Conservation (phyloP, 2,329 filamentous ascomycete genomes). For the Trichophyton benhamiae region DNA sequence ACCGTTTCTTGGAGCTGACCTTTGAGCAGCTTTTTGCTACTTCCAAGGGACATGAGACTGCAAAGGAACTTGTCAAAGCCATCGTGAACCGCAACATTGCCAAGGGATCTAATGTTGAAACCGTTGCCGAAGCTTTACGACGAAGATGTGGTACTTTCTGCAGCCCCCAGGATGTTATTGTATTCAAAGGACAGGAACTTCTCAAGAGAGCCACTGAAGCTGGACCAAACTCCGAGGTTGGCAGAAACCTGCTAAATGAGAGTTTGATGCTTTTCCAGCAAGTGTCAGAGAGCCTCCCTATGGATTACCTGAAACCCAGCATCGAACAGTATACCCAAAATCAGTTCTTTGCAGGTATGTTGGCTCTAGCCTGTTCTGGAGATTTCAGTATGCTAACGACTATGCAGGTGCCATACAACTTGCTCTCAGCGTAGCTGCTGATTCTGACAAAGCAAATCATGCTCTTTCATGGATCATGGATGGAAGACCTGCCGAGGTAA, state of each 20-base stretch:
- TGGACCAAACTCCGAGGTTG: slow-evolving; percentile 59
- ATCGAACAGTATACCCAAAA: slow-evolving; percentile 67
- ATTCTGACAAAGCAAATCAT: slow-evolving; percentile 75
- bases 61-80: slow-evolving; percentile 88
- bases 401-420: slow-evolving; percentile 63
- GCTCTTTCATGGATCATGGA: slow-evolving; percentile 82
- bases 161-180: slow-evolving; percentile 89
- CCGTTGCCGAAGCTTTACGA: slow-evolving; percentile 84
- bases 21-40: slow-evolving; percentile 81
- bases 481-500: slow-evolving; percentile 51
- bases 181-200: slow-evolving; percentile 96
- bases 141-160: slow-evolving; percentile 94
- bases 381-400: slow-evolving; percentile 3
- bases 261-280: slow-evolving; percentile 79
- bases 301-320: slow-evolving; percentile 65
- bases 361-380: slow-evolving; percentile 13
- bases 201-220: slow-evolving; percentile 78
- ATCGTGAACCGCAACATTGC: slow-evolving; percentile 98
- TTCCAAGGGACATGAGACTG: slow-evolving; percentile 67
- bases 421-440: slow-evolving; percentile 67
- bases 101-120: slow-evolving; percentile 93
- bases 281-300: slow-evolving; percentile 70
- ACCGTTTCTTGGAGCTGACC: slow-evolving; percentile 62
- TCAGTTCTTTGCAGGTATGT: slow-evolving; percentile 67
- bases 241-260: slow-evolving; percentile 71